Base-by-base conservation (phyloP, 2,329 filamentous ascomycete species). In the Grosmannia huntii region DNA sequence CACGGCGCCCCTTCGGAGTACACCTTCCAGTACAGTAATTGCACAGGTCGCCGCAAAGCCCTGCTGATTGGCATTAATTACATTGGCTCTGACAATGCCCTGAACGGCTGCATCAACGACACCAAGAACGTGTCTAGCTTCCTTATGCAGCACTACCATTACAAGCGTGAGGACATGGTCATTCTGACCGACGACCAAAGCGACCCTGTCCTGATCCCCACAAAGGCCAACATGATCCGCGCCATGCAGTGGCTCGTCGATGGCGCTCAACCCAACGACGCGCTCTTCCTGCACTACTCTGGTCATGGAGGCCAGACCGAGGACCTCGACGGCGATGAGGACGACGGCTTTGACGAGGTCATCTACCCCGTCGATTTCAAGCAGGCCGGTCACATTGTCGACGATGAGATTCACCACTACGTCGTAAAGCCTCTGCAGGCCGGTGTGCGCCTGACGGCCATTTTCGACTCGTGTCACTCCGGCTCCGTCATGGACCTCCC, bases 61-160 rank as follows among this genome's bases (percentile, higher is more conserved):
- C 73, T 90, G 58, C 73, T 90, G 58, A 88, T 90, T 62, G 87
- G 87, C 56, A 89, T 90, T 76, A 90, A 90, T 76, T 90, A 90
- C 74, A 86, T 89, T 65, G 82, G 83, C 56, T 84, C 87, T 67
- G 72, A 83, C 25, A 86, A 82, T 54, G 84, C 89, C 75, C 79
- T 90, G 57, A 77, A 83, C 60, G 87, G 87, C 50, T 90, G 87
- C 71, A 89, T 90, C 77, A 90, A 90, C 71, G 87, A 90, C 68
- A 85, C 87, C 38, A 83, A 85, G 72, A 90, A 90, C 68, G 81
- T 90, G 71, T 88, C 85, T 36, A 72, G 73, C 57, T 90, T 89
- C 70, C 72, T 90, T 61, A 83, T 84, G 63, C 77, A 84, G 68
- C 75, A 76, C 60, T 85, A 87, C 66, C 77, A 80, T 55, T 90